These are phyloP conservation scores for Cutaneotrichosporon sp. DNA, from an alignment of 1,284 basidiomycete species.

Conservation along the genomic window DNA sequence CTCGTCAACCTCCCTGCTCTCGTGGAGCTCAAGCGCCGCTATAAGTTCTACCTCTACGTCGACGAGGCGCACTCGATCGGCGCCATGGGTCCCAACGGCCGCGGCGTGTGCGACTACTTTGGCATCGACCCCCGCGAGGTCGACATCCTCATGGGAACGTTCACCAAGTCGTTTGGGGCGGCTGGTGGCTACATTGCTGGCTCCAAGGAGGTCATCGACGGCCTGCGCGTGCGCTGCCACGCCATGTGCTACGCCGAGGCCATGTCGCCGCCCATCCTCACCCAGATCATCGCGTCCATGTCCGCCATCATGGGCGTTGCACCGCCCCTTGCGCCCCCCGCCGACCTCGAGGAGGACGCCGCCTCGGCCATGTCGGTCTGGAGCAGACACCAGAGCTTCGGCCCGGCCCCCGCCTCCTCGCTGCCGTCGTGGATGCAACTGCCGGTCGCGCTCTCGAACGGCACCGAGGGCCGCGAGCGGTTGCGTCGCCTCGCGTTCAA, in stretches of 20 bases:
- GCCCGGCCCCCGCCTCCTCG: slow-evolving; percentile 64
- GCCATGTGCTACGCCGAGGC: slow-evolving; percentile 87
- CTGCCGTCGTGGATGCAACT: slow-evolving; percentile 73
- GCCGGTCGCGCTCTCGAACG: slow-evolving; percentile 69
- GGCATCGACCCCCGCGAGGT: slow-evolving; percentile 76
- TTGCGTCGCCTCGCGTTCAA: slow-evolving; percentile 93
- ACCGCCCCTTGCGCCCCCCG: slow-evolving; percentile 54
- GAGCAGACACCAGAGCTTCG: slow-evolving; percentile 52
- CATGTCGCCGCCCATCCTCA: slow-evolving; percentile 86
- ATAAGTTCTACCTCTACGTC: slow-evolving; percentile 98
- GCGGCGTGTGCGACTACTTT: slow-evolving; percentile 96
- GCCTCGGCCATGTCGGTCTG: slow-evolving; percentile 55
- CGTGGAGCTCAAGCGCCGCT: slow-evolving; percentile 86
- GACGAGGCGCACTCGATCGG: slow-evolving; percentile 99
- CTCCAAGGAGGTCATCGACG: slow-evolving; percentile 74
- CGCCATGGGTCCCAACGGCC: slow-evolving; percentile 88
- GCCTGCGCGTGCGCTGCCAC: slow-evolving; percentile 79
- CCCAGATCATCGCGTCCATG: slow-evolving; percentile 91
- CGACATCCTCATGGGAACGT: slow-evolving; percentile 98
- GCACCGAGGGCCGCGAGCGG: slow-evolving; percentile 77
- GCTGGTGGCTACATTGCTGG: slow-evolving; percentile 95
- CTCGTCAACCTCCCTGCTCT: slow-evolving; percentile 81
- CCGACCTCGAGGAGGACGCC: slow-evolving; percentile 29
- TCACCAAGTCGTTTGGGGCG: slow-evolving; percentile 98
- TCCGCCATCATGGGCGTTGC: slow-evolving; percentile 92